Conservation (phyloP, 805 yeast genomes). For the Candida stauntonica region DNA sequence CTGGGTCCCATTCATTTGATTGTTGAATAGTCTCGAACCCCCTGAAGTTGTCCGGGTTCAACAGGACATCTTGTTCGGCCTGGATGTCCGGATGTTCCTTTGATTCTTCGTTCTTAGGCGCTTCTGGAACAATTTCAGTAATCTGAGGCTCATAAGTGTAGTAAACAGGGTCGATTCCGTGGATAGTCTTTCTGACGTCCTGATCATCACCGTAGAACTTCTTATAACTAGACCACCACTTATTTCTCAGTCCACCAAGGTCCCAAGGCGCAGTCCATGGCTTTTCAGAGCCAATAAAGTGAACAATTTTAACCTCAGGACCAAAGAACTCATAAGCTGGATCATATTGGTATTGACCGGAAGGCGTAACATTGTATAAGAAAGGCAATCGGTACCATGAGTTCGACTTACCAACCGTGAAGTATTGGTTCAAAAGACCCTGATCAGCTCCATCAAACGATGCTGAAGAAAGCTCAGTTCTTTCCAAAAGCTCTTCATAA, state of each 20-base stretch:
- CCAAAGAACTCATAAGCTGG: constrained; percentile 63
- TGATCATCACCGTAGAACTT: constrained; percentile 20
- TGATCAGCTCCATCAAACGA: constrained; percentile 89
- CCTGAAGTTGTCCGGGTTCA: constrained; percentile 23
- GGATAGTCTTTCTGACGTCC: constrained; percentile 16
- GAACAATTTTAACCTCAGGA: constrained; percentile 44
- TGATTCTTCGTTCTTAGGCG: neutral
- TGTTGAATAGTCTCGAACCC: constrained; percentile 18
- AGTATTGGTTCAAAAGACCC: constrained; percentile 73
- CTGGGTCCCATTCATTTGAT: constrained; percentile 39
- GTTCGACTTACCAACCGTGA: constrained; percentile 50
- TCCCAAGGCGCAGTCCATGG: constrained; percentile 41
- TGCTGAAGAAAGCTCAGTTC: constrained; percentile 23
- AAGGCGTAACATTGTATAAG: constrained; percentile 80
- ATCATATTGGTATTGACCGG: constrained; percentile 61
- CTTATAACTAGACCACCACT: constrained; percentile 25
- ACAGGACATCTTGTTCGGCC: constrained; percentile 10
- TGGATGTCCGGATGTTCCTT: neutral
- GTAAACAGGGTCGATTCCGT: constrained; percentile 25
- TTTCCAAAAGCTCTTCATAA: constrained; percentile 36
- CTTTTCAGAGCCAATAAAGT: constrained; percentile 61
- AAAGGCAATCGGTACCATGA: constrained; percentile 69
- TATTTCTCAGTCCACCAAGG: constrained; percentile 14
- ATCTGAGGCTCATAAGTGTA: constrained; percentile 9
- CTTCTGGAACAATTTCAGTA: constrained; percentile 1